Base-by-base conservation (phyloP, 2,329 filamentous ascomycete genomes). In the Harringtonia lauricola region DNA sequence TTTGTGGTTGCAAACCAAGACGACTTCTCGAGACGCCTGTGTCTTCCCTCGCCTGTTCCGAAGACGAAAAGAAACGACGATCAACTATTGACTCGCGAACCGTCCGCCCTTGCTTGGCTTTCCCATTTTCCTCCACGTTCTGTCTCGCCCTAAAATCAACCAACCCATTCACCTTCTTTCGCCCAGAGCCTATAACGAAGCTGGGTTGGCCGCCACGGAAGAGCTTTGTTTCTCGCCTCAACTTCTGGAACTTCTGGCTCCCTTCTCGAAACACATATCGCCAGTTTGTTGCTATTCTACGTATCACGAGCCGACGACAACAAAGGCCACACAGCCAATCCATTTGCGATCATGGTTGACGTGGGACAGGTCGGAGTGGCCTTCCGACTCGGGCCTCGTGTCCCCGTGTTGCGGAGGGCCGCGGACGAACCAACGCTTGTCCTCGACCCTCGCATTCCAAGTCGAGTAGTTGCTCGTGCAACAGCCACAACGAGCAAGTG, bases 351-450 rank as follows among this genome's bases (percentile, higher is more conserved):
- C 5, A 55, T 55, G 53, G 48, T 47, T 31, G 41, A 37, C 35
- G 39, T 29, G 31, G 41, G 42, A 43, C 39, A 21, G 8, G n/a
- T 44, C 21, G 38, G 36, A 12, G 45, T 39, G 39, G 50, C 31
- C 49, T 38, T 55, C 49, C 43, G 47, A 22, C 51, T 59, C 36
- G 56, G 54, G 8, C 51, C 52, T 26, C 55, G 56, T 4, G 47
- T 59, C 18, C 57, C 54, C 8, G 15, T 26, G 9, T n/a, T 29
- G n/a, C 9, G 38, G 9, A 34, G 36, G 12, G 15, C 33, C 19
- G 28, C 33, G 22, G 10, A 44, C n/a, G 38, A 44, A 19, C 42
- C 54, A 15, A 54, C 55, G 4, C 51, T 45, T 4, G 47, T 57
- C 19, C 26, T 46, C 9, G 49, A 46, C 8, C 34, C 45, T 22